Percentiles rank a stretch among this genome's conserved stretches.
Evolutionary conservation across 768 basidiomycete species (phyloP).

Genomic region (Infundibulicybe gibba): DNA sequence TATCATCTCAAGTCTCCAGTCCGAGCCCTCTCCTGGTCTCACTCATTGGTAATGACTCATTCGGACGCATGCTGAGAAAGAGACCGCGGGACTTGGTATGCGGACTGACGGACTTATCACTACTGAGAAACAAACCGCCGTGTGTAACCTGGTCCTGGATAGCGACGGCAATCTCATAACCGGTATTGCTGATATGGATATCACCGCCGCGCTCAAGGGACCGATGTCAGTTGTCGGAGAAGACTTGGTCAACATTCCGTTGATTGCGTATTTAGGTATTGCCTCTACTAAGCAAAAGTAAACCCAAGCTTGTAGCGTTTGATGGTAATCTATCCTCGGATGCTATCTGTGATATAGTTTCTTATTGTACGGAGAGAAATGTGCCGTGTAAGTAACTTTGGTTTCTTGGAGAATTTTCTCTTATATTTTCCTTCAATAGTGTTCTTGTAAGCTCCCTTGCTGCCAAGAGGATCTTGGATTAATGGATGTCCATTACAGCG

Average conservation of each 20-base stretch:
- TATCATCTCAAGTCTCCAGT: constrained; percentile 30
- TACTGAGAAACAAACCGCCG: constrained; percentile 53
- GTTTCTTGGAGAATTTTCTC: constrained; percentile 2
- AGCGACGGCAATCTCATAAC: constrained; percentile 62
- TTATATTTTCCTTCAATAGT: constrained; percentile 33
- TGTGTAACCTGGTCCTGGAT: constrained; percentile 86
- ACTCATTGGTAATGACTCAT: constrained; percentile 71
- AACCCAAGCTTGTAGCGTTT: constrained; percentile 60
- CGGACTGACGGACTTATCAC: constrained; percentile 70
- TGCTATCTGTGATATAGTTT: constrained; percentile 47
- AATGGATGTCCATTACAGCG: constrained; percentile 41
- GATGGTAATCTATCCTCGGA: constrained; percentile 72
- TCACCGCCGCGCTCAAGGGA: constrained; percentile 46
- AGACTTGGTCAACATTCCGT: too few relatives aligned
- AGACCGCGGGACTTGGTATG: constrained; percentile 66
- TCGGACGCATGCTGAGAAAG: constrained; percentile 65
- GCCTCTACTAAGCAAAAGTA: constrained; percentile 39
- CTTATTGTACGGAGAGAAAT: constrained; percentile 40
- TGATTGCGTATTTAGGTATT: constrained; percentile 38
- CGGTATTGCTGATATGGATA: constrained; percentile 93
- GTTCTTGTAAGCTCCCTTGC: constrained; percentile 59
- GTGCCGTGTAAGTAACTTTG: constrained; percentile 48
- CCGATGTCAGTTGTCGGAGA: too few relatives aligned
- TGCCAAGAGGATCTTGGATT: neutral
- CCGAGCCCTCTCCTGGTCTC: constrained; percentile 62